Evolutionary conservation across 2,329 filamentous ascomycete species (phyloP), one percentile per base, ranked within the genome.

Genomic region (Cladosporium sp.): DNA sequence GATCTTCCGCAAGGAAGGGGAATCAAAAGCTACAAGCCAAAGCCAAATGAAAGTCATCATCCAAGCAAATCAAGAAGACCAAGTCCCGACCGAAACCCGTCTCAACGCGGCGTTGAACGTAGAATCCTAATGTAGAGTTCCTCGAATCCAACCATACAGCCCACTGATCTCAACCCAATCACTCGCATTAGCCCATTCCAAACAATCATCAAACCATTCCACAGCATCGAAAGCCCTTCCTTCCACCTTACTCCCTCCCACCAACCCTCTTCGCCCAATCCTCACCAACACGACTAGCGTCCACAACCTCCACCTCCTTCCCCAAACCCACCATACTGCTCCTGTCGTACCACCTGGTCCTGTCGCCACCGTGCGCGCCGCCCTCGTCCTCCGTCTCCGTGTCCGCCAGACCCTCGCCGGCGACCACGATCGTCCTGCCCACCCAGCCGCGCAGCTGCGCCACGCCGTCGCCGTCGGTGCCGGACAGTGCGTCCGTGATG

Each of bases 221-320:
- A 12, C 32, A 7, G 4, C 32, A 36, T 15, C 7, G 17, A n/a
- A 18, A 40, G 19, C 13, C n/a, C 8, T 12, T n/a, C n/a, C n/a
- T n/a, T n/a, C n/a, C n/a, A n/a, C n/a, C n/a, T 57, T 52, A 74
- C 52, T 74, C 71, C 38, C 67, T 59, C 4, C 87, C 87, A 64
- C 84, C 83, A 51, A 95, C 83, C 54, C 92, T 79, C 64, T 88
- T 83, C 55, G 79, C 78, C 86, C 90, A 97, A 69, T 97, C 92
- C 61, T 96, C 91, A 45, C 86, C 84, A 15, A 95, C 80, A 43
- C 88, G 79, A 57, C 85, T 77, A 27, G 85, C 86, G 67, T 97
- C 92, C 3, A 96, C 89, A 15, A 97, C 84, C 34, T 95, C 84
- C 22, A 96, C 84, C 3, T 89, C 88, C 64, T 93, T 86, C 13